Base-by-base conservation (phyloP, 164 flowering plant species). In the Saururus chinensis region DNA sequence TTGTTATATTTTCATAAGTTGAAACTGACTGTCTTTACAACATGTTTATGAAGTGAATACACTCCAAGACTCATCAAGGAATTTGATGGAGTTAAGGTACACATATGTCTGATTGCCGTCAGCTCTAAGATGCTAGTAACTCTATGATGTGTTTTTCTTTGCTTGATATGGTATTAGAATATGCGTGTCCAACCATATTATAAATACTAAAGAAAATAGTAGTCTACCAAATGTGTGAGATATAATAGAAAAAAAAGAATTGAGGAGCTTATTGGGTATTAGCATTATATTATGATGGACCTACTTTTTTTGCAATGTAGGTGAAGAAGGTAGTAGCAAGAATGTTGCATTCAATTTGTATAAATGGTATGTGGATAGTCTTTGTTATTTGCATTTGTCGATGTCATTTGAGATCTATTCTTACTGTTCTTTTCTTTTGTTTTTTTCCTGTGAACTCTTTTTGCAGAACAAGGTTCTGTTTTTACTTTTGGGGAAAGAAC, bases 41-140 rank as follows among this genome's bases (percentile, higher is more conserved):
- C 30, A 60, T 67, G 37, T 63, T 62, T 63, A 13, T 78, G 80
- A 88, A 93, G 97, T 71, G 99, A 93, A 71, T 90, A 77, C 68
- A 88, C 82, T 57, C 99, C 99, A 56, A 83, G 99, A 68, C 87
- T 88, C 41, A 81, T 93, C 59, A 90, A 84, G 73, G 68, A 70
- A 53, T 90, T 93, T 66, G 93, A 88, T 63, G 93, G 84, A 25
- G 58, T 77, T 23, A 85, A 93, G 97, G 98, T 93, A 77, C 22
- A 59, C n/a, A n/a, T 63, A 70, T 54, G 24, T 45, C 49, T 45
- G 11, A 17, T 45, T 12, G 49, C 49, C 49, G 11, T 45, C 11
- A 45, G 49, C n/a, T n/a, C n/a, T n/a, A n/a, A 12, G 17, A 8
- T 4, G 17, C 49, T 45, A 45, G 1, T 12, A n/a, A n/a, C n/a